A percentile compares a stretch with the other conserved stretches of the same genome.
Conservation (phyloP, 352 stramenopile species). For the Globisporangium yorkense region DNA sequence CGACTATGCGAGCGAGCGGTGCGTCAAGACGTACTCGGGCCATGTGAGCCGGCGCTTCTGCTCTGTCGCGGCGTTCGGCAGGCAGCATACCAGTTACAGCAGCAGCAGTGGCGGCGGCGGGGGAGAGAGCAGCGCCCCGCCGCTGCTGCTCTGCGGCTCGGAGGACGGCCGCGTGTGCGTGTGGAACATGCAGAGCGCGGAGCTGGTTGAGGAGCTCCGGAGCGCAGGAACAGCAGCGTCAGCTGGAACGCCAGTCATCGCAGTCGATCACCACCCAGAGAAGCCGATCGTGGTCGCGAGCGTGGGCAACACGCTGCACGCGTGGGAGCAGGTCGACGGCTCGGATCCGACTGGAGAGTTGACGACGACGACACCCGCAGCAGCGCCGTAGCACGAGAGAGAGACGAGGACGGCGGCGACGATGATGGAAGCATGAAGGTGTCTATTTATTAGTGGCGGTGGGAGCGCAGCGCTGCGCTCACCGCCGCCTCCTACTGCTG, state of each 20-base stretch:
- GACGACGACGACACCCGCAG: background rate
- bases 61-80: slow-evolving; percentile 70
- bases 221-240: slow-evolving; percentile 27
- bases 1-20: slow-evolving; percentile 67
- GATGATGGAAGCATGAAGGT: background rate
- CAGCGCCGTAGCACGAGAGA: background rate
- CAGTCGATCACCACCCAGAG: slow-evolving; percentile 75
- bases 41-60: slow-evolving; percentile 87
- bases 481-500: background rate
- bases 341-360: background rate
- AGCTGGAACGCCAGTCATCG: slow-evolving; percentile 78
- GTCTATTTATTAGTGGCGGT: background rate
- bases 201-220: slow-evolving; percentile 30
- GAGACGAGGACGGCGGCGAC: background rate
- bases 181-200: slow-evolving; percentile 88
- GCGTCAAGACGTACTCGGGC: slow-evolving; percentile 61
- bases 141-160: slow-evolving; percentile 85
- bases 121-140: background rate
- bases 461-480: background rate
- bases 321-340: slow-evolving; percentile 27
- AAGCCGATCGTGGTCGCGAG: slow-evolving; percentile 61
- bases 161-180: slow-evolving; percentile 91
- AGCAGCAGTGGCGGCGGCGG: background rate
- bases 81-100: background rate
- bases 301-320: slow-evolving; percentile 66